phyloP scores from a whole-genome alignment of 768 basidiomycete genomes.

The Boletus sensibilis region DNA sequence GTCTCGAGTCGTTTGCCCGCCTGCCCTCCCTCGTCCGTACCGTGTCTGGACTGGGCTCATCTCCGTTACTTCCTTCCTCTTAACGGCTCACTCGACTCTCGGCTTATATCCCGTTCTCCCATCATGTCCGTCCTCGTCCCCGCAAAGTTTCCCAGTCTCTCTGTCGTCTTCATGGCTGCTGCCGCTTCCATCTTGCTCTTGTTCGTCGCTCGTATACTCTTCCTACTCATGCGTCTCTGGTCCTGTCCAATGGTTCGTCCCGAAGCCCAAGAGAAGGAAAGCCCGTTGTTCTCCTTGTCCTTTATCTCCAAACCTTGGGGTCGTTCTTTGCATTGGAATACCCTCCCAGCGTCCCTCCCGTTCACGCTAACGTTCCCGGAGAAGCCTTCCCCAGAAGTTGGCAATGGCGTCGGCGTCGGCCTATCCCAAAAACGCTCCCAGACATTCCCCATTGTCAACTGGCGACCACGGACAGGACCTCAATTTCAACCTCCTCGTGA shows the following conservation, averaged over 20 bases:
- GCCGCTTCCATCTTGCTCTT: constrained; percentile 28
- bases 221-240: constrained; percentile 29
- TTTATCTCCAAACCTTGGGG: constrained; percentile 13
- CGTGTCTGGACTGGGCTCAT: constrained; percentile 24
- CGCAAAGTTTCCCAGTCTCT: constrained; percentile 30
- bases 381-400: constrained; percentile 17
- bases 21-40: constrained; percentile 9
- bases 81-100: constrained; percentile 14
- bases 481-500: constrained; percentile 34
- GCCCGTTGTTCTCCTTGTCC: background rate
- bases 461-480: constrained; percentile 24
- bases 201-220: constrained; percentile 32
- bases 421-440: constrained; percentile 13
- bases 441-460: constrained; percentile 19
- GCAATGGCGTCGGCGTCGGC: constrained; percentile 3
- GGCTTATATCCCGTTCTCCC: background rate
- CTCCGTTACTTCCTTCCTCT: constrained; percentile 22
- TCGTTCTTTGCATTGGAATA: constrained; percentile 26
- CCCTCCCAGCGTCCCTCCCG: constrained; percentile 29
- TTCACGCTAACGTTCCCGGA: constrained; percentile 24
- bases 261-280: constrained; percentile 17
- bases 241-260: constrained; percentile 18
- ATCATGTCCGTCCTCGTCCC: constrained; percentile 34
- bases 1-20: constrained; percentile 8
- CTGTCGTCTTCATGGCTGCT: constrained; percentile 34